These are phyloP conservation scores for Oenanthe javanica DNA, from an alignment of 140 eudicot genomes.

Conservation along the genomic window DNA sequence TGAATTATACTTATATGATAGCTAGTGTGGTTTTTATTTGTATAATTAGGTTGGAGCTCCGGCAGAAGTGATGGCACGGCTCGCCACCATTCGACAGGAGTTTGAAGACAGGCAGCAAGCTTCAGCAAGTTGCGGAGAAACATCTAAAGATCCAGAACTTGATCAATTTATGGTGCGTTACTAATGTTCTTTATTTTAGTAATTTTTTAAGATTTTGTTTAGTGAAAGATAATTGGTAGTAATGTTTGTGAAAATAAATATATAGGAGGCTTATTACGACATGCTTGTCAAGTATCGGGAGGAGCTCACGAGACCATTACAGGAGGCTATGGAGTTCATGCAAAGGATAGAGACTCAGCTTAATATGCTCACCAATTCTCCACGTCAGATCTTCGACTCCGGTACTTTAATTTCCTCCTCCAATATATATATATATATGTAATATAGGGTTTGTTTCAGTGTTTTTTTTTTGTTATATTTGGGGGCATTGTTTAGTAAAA, in stretches of 20 bases:
- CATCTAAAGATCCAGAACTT: slow-evolving; percentile 81
- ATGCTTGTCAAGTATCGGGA: slow-evolving; percentile 89
- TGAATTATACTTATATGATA: too few species aligned
- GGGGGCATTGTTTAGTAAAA: not conserved
- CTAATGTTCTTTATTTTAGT: not conserved
- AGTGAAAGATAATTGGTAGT: not conserved
- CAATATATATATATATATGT: not conserved
- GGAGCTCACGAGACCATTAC: slow-evolving; percentile 84
- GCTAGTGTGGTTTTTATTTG: too few species aligned
- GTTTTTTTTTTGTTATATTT: not conserved
- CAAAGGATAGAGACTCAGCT: slow-evolving; percentile 76
- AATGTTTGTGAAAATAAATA: not conserved
- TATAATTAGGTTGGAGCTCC: slow-evolving; percentile 82
- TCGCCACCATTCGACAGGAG: slow-evolving; percentile 64
- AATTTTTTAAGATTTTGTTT: not conserved
- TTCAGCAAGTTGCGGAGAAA: slow-evolving; percentile 35
- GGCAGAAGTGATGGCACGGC: slow-evolving; percentile 71
- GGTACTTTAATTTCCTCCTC: slow-evolving; percentile 11
- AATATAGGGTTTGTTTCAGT: not conserved
- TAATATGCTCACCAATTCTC: slow-evolving; percentile 39
- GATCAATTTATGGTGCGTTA: slow-evolving; percentile 84
- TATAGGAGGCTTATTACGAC: slow-evolving; percentile 85
- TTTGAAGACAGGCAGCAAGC: slow-evolving; percentile 76
- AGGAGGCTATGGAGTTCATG: slow-evolving; percentile 98
- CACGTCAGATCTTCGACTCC: slow-evolving; percentile 47